Evolutionary conservation across 805 yeast species (phyloP).

Genomic region (Starmerella scarabaei): DNA sequence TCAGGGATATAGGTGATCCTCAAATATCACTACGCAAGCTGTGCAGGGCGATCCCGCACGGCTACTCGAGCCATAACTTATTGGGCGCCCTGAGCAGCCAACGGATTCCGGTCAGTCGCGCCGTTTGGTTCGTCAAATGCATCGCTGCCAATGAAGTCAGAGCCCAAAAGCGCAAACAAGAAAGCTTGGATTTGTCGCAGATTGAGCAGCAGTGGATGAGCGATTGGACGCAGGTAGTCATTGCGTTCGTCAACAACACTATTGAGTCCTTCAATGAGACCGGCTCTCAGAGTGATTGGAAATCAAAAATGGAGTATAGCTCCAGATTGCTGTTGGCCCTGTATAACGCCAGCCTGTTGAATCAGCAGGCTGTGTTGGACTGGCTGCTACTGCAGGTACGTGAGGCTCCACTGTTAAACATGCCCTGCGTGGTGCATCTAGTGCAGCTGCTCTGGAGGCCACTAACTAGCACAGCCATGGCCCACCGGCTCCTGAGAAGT

Average conservation of each 20-base stretch:
- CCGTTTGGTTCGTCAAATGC: constrained; percentile 83
- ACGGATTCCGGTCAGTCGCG: constrained; percentile 62
- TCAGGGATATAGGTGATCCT: constrained; percentile 61
- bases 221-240: constrained; percentile 84
- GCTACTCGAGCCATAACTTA: constrained; percentile 58
- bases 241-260: constrained; percentile 43
- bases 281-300: constrained; percentile 33
- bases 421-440: constrained; percentile 41
- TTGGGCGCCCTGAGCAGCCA: constrained; percentile 56
- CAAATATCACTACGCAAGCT: constrained; percentile 52
- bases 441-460: constrained; percentile 62
- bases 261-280: constrained; percentile 33
- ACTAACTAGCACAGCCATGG: constrained; percentile 23
- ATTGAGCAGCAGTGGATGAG: constrained; percentile 53
- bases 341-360: constrained; percentile 55
- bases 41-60: constrained; percentile 79
- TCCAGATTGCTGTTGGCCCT: constrained; percentile 49
- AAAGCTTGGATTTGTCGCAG: not conserved
- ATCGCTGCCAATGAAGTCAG: constrained; percentile 68
- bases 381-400: constrained; percentile 49
- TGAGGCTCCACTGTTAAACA: constrained; percentile 28
- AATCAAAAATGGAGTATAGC: constrained; percentile 44
- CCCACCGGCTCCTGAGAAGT: constrained; percentile 7
- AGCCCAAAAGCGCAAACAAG: constrained; percentile 37
- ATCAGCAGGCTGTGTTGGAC: constrained; percentile 45